Conservation (phyloP, 2,329 filamentous ascomycete genomes). For the Trichothecium roseum region DNA sequence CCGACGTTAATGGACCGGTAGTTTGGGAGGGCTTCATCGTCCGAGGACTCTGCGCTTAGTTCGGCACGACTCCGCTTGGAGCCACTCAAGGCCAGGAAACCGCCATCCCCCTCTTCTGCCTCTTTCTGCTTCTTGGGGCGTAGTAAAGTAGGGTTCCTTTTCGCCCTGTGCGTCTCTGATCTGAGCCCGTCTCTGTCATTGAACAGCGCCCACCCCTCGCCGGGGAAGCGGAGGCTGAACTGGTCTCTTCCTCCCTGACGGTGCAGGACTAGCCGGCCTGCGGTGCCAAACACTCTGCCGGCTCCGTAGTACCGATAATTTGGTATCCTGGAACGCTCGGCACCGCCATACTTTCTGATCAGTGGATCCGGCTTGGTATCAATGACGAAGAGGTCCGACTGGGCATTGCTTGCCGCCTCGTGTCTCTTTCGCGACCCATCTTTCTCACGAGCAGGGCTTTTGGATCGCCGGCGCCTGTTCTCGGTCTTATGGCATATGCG, state of each 20-base stretch:
- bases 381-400: slow-evolving; percentile 37
- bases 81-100: slow-evolving; percentile 37
- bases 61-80: slow-evolving; percentile 28
- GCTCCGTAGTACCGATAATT: slow-evolving; percentile 57
- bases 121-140: slow-evolving; percentile 15
- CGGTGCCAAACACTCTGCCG: slow-evolving; percentile 61
- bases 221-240: slow-evolving; percentile 37
- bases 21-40: slow-evolving; percentile 36
- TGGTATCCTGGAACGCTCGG: slow-evolving; percentile 64
- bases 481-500: neutral
- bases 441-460: neutral
- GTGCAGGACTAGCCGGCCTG: slow-evolving; percentile 53
- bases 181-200: slow-evolving; percentile 37
- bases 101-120: slow-evolving; percentile 14
- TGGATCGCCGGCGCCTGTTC: neutral
- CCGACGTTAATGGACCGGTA: slow-evolving; percentile 59
- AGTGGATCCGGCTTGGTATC: slow-evolving; percentile 71
- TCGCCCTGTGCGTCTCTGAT: slow-evolving; percentile 27
- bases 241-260: slow-evolving; percentile 47
- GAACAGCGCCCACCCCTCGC: slow-evolving; percentile 21
- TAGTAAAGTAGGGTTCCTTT: slow-evolving; percentile 28
- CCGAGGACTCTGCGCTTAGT: slow-evolving; percentile 26
- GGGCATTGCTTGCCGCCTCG: neutral
- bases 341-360: slow-evolving; percentile 62
- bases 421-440: neutral